A percentile compares a stretch with the other conserved stretches of the same genome.
Conservation (phyloP, 441 rosid genomes). For the Biscutella laevigata region DNA sequence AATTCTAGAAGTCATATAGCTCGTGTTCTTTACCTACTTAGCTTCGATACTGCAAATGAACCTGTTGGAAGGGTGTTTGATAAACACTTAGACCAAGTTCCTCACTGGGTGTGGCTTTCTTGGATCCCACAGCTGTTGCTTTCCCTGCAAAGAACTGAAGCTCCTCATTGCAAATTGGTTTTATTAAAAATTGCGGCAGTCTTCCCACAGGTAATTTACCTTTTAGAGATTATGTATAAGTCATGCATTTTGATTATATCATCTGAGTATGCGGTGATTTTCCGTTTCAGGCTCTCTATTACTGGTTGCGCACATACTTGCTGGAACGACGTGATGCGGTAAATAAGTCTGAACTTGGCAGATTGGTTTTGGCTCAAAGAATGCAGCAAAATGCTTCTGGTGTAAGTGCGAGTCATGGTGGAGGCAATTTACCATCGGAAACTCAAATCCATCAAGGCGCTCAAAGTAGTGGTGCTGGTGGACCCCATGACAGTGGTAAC, state of each 20-base stretch:
- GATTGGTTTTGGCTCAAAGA: conserved; percentile 88
- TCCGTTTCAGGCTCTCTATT: conserved; percentile 70
- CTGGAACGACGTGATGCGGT: conserved; percentile 98
- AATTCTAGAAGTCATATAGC: conserved; percentile 96
- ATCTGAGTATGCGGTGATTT: conserved; percentile 17
- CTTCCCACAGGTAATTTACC: conserved; percentile 70
- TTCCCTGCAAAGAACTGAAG: conserved; percentile 95
- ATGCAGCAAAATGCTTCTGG: conserved; percentile 75
- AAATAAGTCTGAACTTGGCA: conserved; percentile 70
- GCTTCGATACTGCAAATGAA: conserved; percentile 90
- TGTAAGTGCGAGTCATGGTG: conserved; percentile 49
- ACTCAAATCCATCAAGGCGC: conserved; percentile 61
- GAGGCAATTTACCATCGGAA: conserved; percentile 48
- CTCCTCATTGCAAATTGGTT: conserved; percentile 95
- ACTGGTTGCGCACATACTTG: conserved; percentile 96
- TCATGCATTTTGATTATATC: conserved; percentile 15
- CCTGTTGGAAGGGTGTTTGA: conserved; percentile 95
- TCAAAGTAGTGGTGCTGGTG: conserved; percentile 51
- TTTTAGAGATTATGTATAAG: background rate
- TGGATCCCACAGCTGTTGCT: conserved; percentile 98
- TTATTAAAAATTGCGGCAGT: conserved; percentile 77
- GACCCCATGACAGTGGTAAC: conserved; percentile 75
- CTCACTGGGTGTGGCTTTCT: conserved; percentile 98
- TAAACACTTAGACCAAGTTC: conserved; percentile 88
- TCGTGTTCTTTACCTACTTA: conserved; percentile 90